Evolutionary conservation across 768 basidiomycete genomes (phyloP), one percentile per base, ranked within the genome.

Genomic region (Kwoniella heveanensis): DNA sequence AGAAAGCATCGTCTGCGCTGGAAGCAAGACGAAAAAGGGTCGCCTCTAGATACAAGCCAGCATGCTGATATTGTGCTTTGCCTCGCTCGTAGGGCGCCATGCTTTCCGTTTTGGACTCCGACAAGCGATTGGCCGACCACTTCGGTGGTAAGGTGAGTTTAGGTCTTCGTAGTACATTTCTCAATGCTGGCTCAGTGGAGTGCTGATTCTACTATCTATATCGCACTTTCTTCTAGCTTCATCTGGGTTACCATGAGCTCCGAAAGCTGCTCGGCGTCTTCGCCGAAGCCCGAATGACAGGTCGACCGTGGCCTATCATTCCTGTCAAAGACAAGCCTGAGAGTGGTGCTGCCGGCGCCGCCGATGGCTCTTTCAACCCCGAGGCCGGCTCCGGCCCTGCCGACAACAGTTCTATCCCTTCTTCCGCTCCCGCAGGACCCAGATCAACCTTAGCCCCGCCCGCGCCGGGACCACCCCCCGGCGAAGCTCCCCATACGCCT

Each of bases 61-160:
- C n/a, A n/a, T n/a, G n/a, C n/a, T n/a, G n/a, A n/a, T n/a, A n/a
- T n/a, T n/a, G n/a, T n/a, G n/a, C n/a, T n/a, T n/a, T n/a, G n/a
- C n/a, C n/a, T n/a, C n/a, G n/a, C n/a, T n/a, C n/a, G 17, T 27
- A 74, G 73, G 74, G 96, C 73, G 96, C 96, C n/a, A 98, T 98
- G 84, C 85, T 99, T 49, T 95, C 92, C 17, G 91, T 99, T 37
- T 85, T 98, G 52, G 96, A 99, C 82, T 97, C 95, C 62, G 96
- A 99, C 83, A 88, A 95, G 79, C 92, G 96, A 79, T 83, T 99
- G 65, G 96, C 96, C 55, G 96, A 99, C 83, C 96, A 99, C 81
- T 99, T 99, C 83, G 96, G 96, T 81, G 96, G 96, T 75, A 99
- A 99, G 84, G 95, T 91, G 74, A 80, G 89, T 81, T 21, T 53